phyloP scores from a whole-genome alignment of 805 yeast species.

The Saccharomycopsis amapae region DNA sequence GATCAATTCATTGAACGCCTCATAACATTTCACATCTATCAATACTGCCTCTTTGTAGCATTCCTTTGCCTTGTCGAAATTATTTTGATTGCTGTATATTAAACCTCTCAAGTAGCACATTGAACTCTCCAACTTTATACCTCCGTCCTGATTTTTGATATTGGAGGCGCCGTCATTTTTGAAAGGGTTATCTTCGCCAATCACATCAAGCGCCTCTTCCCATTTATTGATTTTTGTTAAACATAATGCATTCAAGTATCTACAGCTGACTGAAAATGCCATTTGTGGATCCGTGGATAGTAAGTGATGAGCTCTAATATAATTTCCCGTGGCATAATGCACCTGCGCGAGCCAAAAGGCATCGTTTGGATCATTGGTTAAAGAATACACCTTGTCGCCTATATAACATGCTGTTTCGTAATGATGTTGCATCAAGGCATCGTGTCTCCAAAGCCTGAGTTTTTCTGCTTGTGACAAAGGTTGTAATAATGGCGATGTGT shows the following conservation, averaged over 20 bases:
- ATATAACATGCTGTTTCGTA: constrained; percentile 83
- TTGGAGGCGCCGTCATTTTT: constrained; percentile 26
- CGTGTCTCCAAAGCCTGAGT: constrained; percentile 86
- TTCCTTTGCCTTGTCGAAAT: constrained; percentile 78
- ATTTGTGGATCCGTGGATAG: constrained; percentile 49
- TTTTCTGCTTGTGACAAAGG: constrained; percentile 77
- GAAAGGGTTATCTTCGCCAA: constrained; percentile 80
- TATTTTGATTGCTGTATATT: constrained; percentile 74
- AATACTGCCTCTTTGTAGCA: constrained; percentile 79
- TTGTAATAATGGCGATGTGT: constrained; percentile 21
- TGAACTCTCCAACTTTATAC: constrained; percentile 80
- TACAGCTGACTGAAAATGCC: constrained; percentile 57
- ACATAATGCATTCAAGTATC: constrained; percentile 74
- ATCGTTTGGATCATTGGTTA: constrained; percentile 84
- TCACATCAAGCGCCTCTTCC: constrained; percentile 83
- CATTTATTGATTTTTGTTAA: constrained; percentile 63
- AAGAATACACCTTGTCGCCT: constrained; percentile 81
- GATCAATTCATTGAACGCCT: constrained; percentile 78
- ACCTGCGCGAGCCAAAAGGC: constrained; percentile 97
- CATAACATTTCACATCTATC: constrained; percentile 87
- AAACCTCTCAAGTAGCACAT: constrained; percentile 81
- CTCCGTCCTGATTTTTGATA: constrained; percentile 60
- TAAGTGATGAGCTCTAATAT: constrained; percentile 68
- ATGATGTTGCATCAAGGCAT: constrained; percentile 87
- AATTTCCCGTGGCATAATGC: constrained; percentile 67